A percentile compares a stretch with the other conserved stretches of the same genome.
These are phyloP conservation scores for Paecilomyces sp. DNA, from an alignment of 2,329 filamentous ascomycete genomes.

Conservation along the genomic window DNA sequence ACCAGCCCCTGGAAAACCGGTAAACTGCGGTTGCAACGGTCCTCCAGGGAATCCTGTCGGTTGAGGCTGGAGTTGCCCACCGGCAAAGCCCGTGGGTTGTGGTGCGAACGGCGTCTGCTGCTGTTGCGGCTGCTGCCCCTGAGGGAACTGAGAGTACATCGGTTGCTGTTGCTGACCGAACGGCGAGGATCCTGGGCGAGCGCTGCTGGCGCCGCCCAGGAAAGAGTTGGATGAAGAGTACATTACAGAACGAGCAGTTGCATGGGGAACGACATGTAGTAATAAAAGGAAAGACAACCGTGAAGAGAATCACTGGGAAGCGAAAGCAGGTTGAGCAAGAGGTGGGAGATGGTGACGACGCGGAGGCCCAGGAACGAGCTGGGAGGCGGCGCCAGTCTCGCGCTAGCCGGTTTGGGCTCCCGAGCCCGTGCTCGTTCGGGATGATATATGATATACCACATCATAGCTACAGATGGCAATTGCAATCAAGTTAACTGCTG, in stretches of 20 bases:
- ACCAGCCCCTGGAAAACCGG: constrained; percentile 38
- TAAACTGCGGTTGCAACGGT: constrained; percentile 41
- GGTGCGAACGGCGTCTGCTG: constrained; percentile 51
- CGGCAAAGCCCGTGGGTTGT: constrained; percentile 50
- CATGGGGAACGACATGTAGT: constrained; percentile 16
- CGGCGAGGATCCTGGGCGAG: constrained; percentile 60
- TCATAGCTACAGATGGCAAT: no score
- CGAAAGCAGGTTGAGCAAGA: constrained; percentile 3
- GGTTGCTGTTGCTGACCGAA: constrained; percentile 52
- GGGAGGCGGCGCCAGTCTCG: constrained; percentile 15
- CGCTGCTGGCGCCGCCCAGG: constrained; percentile 69
- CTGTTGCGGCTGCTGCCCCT: constrained; percentile 42
- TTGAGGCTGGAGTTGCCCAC: constrained; percentile 54
- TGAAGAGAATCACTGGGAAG: constrained; percentile 7
- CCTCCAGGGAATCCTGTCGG: constrained; percentile 57
- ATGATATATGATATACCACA: no score
- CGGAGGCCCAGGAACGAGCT: constrained; percentile 13
- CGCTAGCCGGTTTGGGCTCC: constrained; percentile 4
- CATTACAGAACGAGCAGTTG: constrained; percentile 49
- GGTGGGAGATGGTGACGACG: constrained; percentile 9
- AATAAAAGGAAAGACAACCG: constrained; percentile 16
- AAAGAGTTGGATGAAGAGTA: constrained; percentile 86
- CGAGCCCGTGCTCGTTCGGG: neutral
- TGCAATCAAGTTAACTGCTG: no score
- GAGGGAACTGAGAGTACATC: constrained; percentile 32